Conservation (phyloP, 192 early-diverging fungal species). For the Coemansia sp. region DNA sequence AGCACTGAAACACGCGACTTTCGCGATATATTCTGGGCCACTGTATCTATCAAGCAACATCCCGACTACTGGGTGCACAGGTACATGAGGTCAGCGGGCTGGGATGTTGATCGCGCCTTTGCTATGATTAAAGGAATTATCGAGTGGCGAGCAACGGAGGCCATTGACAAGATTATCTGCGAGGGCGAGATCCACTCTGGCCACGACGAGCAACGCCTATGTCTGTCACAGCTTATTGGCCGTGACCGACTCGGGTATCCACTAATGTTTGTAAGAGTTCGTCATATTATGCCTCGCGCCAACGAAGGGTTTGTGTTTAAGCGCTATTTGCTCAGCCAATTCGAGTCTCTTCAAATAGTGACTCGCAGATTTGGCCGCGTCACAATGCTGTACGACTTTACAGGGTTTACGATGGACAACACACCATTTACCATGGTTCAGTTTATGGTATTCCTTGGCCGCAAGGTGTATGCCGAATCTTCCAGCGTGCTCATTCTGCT, state of each 20-base stretch:
- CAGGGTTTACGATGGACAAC: slow-evolving; percentile 44
- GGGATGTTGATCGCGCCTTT: slow-evolving; percentile 42
- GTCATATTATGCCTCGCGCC: slow-evolving; percentile 43
- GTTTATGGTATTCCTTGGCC: slow-evolving; percentile 38
- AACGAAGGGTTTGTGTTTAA: slow-evolving; percentile 31
- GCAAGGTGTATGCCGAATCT: slow-evolving; percentile 36
- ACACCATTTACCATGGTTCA: slow-evolving; percentile 44
- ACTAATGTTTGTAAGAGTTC: slow-evolving; percentile 27
- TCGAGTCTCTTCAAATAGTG: slow-evolving; percentile 32
- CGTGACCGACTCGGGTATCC: slow-evolving; percentile 33
- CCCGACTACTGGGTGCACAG: slow-evolving; percentile 47
- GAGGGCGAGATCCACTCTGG: slow-evolving; percentile 31
- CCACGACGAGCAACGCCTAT: slow-evolving; percentile 35
- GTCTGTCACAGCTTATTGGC: slow-evolving; percentile 33
- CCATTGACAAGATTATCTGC: slow-evolving; percentile 33
- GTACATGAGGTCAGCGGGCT: slow-evolving; percentile 26
- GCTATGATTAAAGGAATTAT: slow-evolving; percentile 19
- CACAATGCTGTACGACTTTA: slow-evolving; percentile 46
- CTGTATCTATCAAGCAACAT: slow-evolving; percentile 31
- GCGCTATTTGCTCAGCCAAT: slow-evolving; percentile 33
- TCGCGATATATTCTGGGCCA: slow-evolving; percentile 37
- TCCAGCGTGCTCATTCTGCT: slow-evolving; percentile 45
- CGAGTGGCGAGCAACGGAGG: slow-evolving; percentile 41
- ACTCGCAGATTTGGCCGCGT: slow-evolving; percentile 22
- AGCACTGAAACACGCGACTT: slow-evolving; percentile 28